Evolutionary conservation across 192 early-diverging fungal species (phyloP), one percentile per base, ranked within the genome.

Genomic region (Backusella macrospora): DNA sequence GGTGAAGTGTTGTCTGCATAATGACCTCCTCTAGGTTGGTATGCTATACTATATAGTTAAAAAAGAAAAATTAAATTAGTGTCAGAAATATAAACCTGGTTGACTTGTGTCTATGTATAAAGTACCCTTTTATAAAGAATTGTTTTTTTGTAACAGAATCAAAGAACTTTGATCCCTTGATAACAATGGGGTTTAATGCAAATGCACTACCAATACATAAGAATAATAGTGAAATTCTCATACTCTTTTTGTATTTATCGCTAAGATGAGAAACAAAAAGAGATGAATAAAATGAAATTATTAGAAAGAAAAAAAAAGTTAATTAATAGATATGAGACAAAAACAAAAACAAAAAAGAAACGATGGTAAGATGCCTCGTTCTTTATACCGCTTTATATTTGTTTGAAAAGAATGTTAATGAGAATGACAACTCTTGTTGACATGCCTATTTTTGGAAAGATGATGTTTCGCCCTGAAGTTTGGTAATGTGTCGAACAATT

Each of bases 161-260:
- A 79, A 91, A 93, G 70, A 89, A 89, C 79, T 91, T 92, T 75
- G 83, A 81, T 49, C 88, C 90, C 74, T 92, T 92, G 78, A 90
- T 86, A 26, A 80, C 78, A 49, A 92, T 81, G 23, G 88, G 86
- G 76, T 91, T 86, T 68, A 93, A 29, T 43, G 76, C 76, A 38
- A 13, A 49, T 12, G 47, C 65, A 14, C 65, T 48, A 44, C n/a
- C 13, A 26, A 34, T 45, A 10, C 13, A 72, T 34, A 45, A 63
- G 26, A 21, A 62, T 37, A 43, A 72, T 44, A 45, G 43, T 62
- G 70, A 55, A 34, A 68, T 47, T 44, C 40, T 68, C 66, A 68
- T 68, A 15, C 39, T 34, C 34, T 37, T 65, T 64, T 37, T 64
- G 16, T 34, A 62, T 8, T 7, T 38, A 64, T n/a, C 15, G 40